Conservation (phyloP, 257 asterid genomes). For the Primulina huaijiensis region DNA sequence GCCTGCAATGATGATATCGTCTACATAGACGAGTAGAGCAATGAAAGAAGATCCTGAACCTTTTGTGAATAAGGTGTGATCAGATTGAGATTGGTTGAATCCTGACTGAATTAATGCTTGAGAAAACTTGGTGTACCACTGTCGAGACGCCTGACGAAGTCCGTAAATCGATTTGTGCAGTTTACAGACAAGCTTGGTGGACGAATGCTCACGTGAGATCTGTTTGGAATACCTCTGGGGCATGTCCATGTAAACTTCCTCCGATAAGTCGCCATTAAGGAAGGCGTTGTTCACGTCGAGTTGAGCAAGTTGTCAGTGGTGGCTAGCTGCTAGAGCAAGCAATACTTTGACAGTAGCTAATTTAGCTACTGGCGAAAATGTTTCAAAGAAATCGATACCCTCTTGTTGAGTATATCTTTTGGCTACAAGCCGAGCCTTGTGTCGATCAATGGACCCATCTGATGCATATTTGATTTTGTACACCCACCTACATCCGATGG, state of each 20-base stretch:
- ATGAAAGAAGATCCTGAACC: background rate
- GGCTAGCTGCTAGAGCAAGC: background rate
- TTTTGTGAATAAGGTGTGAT: background rate
- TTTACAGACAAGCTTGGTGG: too few relatives aligned
- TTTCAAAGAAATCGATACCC: background rate
- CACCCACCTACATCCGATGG: background rate
- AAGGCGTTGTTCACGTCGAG: too few relatives aligned
- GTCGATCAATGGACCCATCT: background rate
- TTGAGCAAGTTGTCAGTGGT: background rate
- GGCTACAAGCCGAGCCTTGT: background rate
- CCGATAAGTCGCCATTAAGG: too few relatives aligned
- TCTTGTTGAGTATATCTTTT: background rate
- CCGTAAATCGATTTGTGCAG: background rate
- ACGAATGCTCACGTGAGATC: fast-evolving
- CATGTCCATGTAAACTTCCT: too few relatives aligned
- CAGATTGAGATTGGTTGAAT: background rate
- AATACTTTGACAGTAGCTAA: background rate
- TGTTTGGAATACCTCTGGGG: too few relatives aligned
- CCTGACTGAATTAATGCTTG: background rate
- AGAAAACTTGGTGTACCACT: background rate
- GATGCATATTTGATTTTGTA: background rate
- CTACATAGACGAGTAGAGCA: background rate
- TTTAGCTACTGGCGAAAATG: background rate
- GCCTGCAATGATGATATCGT: background rate
- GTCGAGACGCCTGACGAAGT: background rate